Base-by-base conservation (phyloP, 192 early-diverging fungal species). In the Podila epigama region DNA sequence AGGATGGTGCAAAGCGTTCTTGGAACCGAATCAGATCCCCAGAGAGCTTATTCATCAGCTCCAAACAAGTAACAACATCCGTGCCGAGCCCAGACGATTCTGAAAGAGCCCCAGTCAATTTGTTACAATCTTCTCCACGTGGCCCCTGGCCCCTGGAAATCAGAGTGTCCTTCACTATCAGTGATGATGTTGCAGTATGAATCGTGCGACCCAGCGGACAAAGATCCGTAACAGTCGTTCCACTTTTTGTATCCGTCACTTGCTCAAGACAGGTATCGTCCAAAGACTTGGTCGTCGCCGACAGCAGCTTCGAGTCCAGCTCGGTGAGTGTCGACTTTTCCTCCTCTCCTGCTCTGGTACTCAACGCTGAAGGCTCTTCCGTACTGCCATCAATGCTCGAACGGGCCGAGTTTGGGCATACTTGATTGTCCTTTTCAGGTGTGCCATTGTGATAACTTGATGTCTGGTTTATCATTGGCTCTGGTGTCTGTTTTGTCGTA, bases 1-100 rank as follows among this genome's bases (percentile, higher is more conserved):
- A 6, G 5, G 58, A n/a, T 9, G n/a, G 8, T 1, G 77, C 82
- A 68, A 78, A 86, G n/a, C 62, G 78, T 11, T 69, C 63, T 51
- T 86, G 82, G 58, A 86, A 86, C 29, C 63, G 79, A 11, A 82
- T 60, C 57, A 86, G 15, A 51, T 84, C 83, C 5, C 67, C 60
- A 6, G 81, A 70, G 15, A 86, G 71, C 29, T 67, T 70, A 58
- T 84, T 68, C 72, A 86, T 81, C 42, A 84, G 66, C 37, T 84
- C 85, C 20, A 86, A 44, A 20, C 71, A 63, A 1, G 64, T 67
- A 5, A 51, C 51, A 35, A 32, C 2, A 18, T 48, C 44, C 7
- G 20, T 18, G n/a, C 7, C 25, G 44, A 48, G 44, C 20, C 25
- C 44, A 18, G n/a, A 8, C n/a, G n/a, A n/a, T n/a, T n/a, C n/a